phyloP scores from a whole-genome alignment of 179 eudicot genomes.

The Heliamphora ciliata region DNA sequence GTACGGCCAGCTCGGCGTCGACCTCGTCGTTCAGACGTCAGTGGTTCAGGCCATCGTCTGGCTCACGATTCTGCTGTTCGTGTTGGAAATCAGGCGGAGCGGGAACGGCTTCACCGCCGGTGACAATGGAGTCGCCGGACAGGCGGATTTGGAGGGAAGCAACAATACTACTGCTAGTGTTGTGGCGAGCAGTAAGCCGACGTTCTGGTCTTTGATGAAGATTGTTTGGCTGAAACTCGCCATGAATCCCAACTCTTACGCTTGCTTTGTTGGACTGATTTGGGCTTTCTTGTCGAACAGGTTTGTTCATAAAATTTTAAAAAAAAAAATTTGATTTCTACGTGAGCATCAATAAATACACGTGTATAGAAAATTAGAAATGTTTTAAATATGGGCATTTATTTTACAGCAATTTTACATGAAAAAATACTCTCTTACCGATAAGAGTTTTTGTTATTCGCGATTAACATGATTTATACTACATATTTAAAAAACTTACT shows the following conservation, averaged over 20 bases:
- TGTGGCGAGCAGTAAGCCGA: slow-evolving; percentile 15
- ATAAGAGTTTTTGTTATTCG: too few species aligned
- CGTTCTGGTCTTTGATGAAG: slow-evolving; percentile 48
- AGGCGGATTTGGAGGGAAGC: slow-evolving; percentile 29
- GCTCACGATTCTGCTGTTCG: slow-evolving; percentile 47
- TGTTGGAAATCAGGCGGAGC: slow-evolving; percentile 44
- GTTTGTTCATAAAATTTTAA: slow-evolving; percentile 23
- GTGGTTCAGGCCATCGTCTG: slow-evolving; percentile 52
- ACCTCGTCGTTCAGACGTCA: slow-evolving; percentile 56
- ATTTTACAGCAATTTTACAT: too few species aligned
- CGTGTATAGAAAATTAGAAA: too few species aligned
- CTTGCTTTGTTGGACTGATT: slow-evolving; percentile 61
- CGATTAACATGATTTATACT: too few species aligned
- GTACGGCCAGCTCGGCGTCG: slow-evolving; percentile 51
- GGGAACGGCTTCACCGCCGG: slow-evolving; percentile 16
- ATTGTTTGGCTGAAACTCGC: slow-evolving; percentile 49
- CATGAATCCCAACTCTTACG: slow-evolving; percentile 71
- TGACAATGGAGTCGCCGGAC: not conserved
- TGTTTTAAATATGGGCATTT: too few species aligned
- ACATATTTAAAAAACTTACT: too few species aligned
- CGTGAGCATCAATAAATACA: too few species aligned
- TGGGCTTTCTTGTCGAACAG: slow-evolving; percentile 74
- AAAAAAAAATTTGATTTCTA: too few species aligned
- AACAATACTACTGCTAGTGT: not conserved
- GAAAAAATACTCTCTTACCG: too few species aligned